Evolutionary conservation across 169 alveolate species (phyloP).

Genomic region (Eimeria sp.): DNA sequence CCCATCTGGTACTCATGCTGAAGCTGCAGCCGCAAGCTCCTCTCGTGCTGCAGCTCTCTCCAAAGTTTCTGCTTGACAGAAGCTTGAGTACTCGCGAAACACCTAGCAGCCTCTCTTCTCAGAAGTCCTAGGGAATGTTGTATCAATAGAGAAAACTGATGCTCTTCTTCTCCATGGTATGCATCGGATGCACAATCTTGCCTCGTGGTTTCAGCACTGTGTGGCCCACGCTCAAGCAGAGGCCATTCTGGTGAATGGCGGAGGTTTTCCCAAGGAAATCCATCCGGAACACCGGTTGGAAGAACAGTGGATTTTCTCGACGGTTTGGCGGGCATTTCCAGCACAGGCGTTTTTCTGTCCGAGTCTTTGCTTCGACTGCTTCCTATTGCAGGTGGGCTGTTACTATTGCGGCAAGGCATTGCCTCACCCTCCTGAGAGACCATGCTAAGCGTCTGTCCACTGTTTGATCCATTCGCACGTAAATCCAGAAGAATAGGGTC

Average conservation of each 20-base stretch:
- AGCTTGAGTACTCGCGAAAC: slow-evolving; percentile 59
- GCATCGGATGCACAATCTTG: neutral
- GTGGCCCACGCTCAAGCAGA: slow-evolving; percentile 1
- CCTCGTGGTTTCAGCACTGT: neutral
- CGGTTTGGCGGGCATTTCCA: neutral
- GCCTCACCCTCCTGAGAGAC: neutral
- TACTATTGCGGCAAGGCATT: neutral
- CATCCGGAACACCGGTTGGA: neutral
- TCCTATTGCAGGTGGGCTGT: slow-evolving; percentile 13
- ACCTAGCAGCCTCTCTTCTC: slow-evolving; percentile 54
- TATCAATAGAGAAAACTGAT: slow-evolving; percentile 47
- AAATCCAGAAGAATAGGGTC: neutral
- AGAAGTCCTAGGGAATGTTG: slow-evolving; percentile 42
- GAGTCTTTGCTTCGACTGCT: slow-evolving; percentile 1
- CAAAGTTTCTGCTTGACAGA: slow-evolving; percentile 58
- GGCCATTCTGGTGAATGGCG: slow-evolving; percentile 1
- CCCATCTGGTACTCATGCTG: slow-evolving; percentile 53
- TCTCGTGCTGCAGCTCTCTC: slow-evolving; percentile 43
- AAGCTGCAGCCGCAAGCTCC: slow-evolving; percentile 41
- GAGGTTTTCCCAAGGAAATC: neutral
- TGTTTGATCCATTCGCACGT: neutral
- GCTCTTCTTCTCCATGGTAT: slow-evolving; percentile 45
- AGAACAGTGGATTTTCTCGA: neutral
- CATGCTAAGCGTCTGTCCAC: neutral
- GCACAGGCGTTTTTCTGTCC: neutral